phyloP scores from a whole-genome alignment of 176 grass and related monocot species.

The Musa schizocarpa region DNA sequence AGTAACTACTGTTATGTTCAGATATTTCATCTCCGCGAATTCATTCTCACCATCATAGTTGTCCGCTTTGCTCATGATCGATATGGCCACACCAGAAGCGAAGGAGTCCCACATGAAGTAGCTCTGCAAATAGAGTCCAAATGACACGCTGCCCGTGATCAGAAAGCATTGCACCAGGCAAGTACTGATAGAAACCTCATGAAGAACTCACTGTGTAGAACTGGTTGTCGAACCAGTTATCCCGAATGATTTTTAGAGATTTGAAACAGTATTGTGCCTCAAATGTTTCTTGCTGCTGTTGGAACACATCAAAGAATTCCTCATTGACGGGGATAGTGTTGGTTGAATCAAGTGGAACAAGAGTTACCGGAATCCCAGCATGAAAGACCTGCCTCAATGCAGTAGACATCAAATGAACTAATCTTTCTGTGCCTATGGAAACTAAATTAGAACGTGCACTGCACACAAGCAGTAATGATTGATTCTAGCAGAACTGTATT shows the following conservation, averaged over 20 bases:
- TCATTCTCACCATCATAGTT: constrained; percentile 50
- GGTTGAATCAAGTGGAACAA: constrained; percentile 85
- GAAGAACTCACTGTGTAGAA: constrained; percentile 44
- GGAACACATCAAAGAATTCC: constrained; percentile 57
- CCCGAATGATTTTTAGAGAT: constrained; percentile 64
- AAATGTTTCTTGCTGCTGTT: constrained; percentile 47
- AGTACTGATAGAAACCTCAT: neutral
- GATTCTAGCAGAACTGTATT: too few relatives aligned
- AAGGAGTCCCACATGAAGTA: constrained; percentile 96
- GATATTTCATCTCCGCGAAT: constrained; percentile 61
- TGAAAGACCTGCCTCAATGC: constrained; percentile 48
- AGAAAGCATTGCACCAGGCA: neutral
- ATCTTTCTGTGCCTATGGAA: too few relatives aligned
- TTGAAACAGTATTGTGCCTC: constrained; percentile 70
- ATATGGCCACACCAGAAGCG: constrained; percentile 52
- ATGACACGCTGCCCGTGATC: neutral
- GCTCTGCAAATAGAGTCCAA: constrained; percentile 39
- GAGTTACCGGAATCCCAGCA: constrained; percentile 74
- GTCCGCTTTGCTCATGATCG: constrained; percentile 53
- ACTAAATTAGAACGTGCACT: too few relatives aligned
- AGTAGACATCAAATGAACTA: neutral
- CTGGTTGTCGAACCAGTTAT: constrained; percentile 60
- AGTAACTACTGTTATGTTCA: constrained; percentile 73
- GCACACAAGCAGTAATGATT: too few relatives aligned
- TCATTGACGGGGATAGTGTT: constrained; percentile 76